Conservation (phyloP, 371 early-diverging fungal genomes). For the Parasitella parasitica region DNA sequence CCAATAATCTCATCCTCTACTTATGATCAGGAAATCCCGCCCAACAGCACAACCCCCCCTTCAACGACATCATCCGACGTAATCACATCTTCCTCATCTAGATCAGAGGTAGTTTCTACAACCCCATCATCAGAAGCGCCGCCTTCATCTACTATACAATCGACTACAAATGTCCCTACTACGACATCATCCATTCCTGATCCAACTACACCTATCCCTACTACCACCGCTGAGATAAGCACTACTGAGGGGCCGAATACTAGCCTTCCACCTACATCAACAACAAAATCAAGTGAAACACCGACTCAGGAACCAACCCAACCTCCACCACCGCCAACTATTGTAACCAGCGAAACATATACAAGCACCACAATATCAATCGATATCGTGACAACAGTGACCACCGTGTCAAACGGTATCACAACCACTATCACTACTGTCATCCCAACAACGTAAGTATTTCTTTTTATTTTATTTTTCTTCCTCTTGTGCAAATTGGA, state of each 20-base stretch:
- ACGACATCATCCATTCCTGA: background rate
- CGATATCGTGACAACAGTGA: constrained; percentile 20
- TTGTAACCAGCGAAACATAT: constrained; percentile 3
- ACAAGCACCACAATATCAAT: constrained; percentile 24
- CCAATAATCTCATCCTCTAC: background rate
- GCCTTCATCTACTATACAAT: background rate
- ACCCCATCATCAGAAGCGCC: background rate
- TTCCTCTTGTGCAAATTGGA: no score
- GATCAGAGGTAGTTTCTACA: background rate
- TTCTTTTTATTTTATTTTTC: background rate
- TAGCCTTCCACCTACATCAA: background rate
- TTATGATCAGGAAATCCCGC: background rate
- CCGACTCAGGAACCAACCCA: background rate
- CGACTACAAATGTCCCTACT: background rate
- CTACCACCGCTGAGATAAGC: background rate
- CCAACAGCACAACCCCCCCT: background rate
- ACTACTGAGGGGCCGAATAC: constrained; percentile 1
- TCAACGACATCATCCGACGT: background rate
- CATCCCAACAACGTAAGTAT: constrained; percentile 35
- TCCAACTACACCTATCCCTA: background rate
- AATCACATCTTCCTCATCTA: background rate
- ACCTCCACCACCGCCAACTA: background rate
- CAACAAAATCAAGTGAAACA: background rate
- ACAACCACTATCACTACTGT: constrained; percentile 30
- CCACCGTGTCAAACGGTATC: constrained; percentile 24